Base-by-base conservation (phyloP, 306 rosid genomes). In the Vigna radiata region DNA sequence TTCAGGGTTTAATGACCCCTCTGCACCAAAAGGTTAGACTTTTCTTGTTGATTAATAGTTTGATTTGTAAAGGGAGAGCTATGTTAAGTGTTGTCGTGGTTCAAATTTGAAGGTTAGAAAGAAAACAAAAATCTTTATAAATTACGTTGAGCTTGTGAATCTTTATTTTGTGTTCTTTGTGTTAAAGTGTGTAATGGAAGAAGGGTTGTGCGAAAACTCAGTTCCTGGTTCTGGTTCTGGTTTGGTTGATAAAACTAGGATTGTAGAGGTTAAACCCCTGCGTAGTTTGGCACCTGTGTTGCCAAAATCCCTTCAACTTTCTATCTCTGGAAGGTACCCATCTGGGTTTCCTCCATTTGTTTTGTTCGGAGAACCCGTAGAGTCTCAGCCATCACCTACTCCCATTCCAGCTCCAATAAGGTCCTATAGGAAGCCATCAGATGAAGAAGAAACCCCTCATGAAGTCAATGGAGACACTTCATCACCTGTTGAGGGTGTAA, bases 201-300 rank as follows among this genome's bases (percentile, higher is more conserved):
- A 68, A 50, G 82, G 86, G 53, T 83, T 75, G 8, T 76, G 76
- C 48, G 74, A 59, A 52, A 68, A 69, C 77, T 58, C 71, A 4
- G 56, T 67, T 77, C 67, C 78, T 65, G 37, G 74, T 31, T 83
- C 87, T 12, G 37, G 74, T 31, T 83, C 86, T 12, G 68, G 49
- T 77, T 86, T 85, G 9, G 17, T 85, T 74, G 89, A 88, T 68
- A 86, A 85, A 83, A 79, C 89, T 36, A 64, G 37, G 71, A 79
- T 86, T 81, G 72, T 90, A 69, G 88, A 90, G 58, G 85, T 67
- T 7, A 88, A 82, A 68, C 90, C 92, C 47, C 39, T 90, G 71
- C 90, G 92, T 70, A 78, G 81, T 85, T 75, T 90, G 70, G 83
- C 76, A 48, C 92, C 89, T 0, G 82, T 90, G 63, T 86, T 90